A percentile compares a stretch with the other conserved stretches of the same genome.
Evolutionary conservation across 2,329 filamentous ascomycete genomes (phyloP).

Genomic region (Apiospora rasikravindrae): DNA sequence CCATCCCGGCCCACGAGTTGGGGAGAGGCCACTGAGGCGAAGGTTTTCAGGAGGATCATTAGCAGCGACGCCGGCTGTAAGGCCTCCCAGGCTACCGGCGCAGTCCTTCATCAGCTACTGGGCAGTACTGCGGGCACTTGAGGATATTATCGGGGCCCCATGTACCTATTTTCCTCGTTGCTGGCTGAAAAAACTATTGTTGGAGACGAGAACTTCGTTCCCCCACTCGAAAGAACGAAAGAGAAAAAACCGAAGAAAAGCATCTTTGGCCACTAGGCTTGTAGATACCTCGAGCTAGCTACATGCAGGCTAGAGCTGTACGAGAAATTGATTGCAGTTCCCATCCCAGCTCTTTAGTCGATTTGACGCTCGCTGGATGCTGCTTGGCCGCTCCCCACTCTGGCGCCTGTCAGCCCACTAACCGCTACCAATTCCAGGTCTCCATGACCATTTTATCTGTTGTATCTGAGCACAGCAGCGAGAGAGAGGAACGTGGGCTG

Average conservation of each 20-base stretch:
- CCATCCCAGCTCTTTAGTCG: neutral
- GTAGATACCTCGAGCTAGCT: neutral
- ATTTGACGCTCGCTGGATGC: neutral
- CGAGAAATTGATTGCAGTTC: neutral
- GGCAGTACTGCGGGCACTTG: neutral
- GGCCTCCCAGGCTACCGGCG: neutral
- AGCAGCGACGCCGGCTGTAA: neutral
- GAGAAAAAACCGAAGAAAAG: constrained; percentile 14
- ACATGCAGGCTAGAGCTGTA: neutral
- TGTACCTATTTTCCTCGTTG: neutral
- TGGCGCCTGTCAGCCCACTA: constrained; percentile 15
- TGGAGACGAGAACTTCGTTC: neutral
- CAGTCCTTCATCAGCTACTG: neutral
- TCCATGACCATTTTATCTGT: neutral
- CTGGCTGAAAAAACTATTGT: neutral
- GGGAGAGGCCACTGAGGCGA: neutral
- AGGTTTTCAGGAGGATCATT: neutral
- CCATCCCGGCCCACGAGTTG: neutral
- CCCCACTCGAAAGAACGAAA: constrained; percentile 5
- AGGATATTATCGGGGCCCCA: neutral
- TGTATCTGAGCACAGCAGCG: neutral
- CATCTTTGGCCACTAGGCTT: neutral
- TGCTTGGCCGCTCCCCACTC: neutral
- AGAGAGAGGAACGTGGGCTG: neutral
- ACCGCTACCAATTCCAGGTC: neutral